A percentile compares a stretch with the other conserved stretches of the same genome.
Evolutionary conservation across 1,284 basidiomycete species (phyloP).

Genomic region (Heterobasidion annosum): DNA sequence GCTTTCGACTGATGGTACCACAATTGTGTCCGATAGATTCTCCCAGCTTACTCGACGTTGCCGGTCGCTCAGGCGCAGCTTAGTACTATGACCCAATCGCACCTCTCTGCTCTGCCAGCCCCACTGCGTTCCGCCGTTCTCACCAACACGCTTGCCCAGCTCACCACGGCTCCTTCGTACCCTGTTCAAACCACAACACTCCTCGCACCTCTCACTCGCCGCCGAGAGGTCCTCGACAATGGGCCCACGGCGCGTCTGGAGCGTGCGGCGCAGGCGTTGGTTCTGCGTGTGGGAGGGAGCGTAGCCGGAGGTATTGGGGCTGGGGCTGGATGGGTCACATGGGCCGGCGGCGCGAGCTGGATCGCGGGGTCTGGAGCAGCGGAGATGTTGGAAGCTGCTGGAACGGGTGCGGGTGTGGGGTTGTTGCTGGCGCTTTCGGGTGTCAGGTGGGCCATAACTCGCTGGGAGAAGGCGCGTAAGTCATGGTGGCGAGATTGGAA

Average conservation of each 20-base stretch:
- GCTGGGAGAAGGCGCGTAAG: conserved; percentile 65
- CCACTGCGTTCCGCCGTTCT: conserved; percentile 59
- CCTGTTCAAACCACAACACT: conserved; percentile 41
- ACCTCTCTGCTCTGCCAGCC: conserved; percentile 43
- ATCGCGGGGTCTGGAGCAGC: conserved; percentile 29
- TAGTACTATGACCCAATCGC: not conserved
- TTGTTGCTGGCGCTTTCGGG: conserved; percentile 43
- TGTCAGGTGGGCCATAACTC: conserved; percentile 58
- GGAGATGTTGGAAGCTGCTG: conserved; percentile 34
- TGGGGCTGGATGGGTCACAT: conserved; percentile 40
- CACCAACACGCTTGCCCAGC: conserved; percentile 57
- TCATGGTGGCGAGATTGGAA: conserved; percentile 70
- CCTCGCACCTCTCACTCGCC: conserved; percentile 43
- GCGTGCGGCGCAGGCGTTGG: conserved; percentile 51
- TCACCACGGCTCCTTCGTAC: conserved; percentile 38
- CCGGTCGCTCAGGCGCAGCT: conserved; percentile 3
- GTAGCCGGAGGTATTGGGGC: conserved; percentile 54
- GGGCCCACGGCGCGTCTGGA: conserved; percentile 60
- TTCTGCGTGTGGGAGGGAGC: conserved; percentile 34
- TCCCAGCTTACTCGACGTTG: conserved; percentile 8
- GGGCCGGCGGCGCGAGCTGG: conserved; percentile 48
- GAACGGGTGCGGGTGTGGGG: conserved; percentile 56
- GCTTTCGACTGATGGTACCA: not conserved
- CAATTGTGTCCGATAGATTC: not conserved
- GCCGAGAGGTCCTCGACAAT: conserved; percentile 48